These are phyloP conservation scores for Clonostachys rosea DNA, from an alignment of 2,329 filamentous ascomycete species.

Conservation along the genomic window DNA sequence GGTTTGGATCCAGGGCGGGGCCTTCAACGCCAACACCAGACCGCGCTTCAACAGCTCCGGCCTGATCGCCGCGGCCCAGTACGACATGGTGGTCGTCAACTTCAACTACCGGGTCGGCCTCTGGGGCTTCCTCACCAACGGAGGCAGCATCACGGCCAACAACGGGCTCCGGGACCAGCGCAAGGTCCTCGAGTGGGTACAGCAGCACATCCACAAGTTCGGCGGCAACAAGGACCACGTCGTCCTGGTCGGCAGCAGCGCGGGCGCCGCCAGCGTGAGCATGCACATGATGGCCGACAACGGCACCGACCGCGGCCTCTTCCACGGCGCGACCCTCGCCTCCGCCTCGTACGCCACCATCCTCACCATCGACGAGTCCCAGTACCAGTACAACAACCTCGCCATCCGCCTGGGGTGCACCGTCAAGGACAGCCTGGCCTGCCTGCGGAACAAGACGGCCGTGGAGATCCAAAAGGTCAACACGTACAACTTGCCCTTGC, in stretches of 20 bases:
- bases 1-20: constrained; percentile 54
- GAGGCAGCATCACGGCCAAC: constrained; percentile 55
- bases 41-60: constrained; percentile 55
- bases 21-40: constrained; percentile 46
- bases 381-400: constrained; percentile 48
- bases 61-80: constrained; percentile 51
- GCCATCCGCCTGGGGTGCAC: constrained; percentile 35
- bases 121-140: constrained; percentile 65
- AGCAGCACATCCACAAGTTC: constrained; percentile 60
- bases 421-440: constrained; percentile 31
- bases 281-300: constrained; percentile 56
- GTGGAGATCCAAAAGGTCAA: constrained; percentile 35
- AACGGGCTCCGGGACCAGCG: constrained; percentile 68
- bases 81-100: constrained; percentile 62
- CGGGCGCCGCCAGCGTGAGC: constrained; percentile 61
- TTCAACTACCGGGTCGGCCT: constrained; percentile 75
- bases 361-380: constrained; percentile 36
- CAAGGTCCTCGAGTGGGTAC: constrained; percentile 66
- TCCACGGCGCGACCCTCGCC: constrained; percentile 45
- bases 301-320: constrained; percentile 40
- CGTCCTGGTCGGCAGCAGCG: constrained; percentile 63
- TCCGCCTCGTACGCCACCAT: constrained; percentile 46
- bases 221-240: constrained; percentile 67
- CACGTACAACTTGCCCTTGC: constrained; percentile 23
- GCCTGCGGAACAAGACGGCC: constrained; percentile 36